These are phyloP conservation scores for Aegilops speltoides DNA, from an alignment of 176 grass and related monocot genomes.

Conservation along the genomic window DNA sequence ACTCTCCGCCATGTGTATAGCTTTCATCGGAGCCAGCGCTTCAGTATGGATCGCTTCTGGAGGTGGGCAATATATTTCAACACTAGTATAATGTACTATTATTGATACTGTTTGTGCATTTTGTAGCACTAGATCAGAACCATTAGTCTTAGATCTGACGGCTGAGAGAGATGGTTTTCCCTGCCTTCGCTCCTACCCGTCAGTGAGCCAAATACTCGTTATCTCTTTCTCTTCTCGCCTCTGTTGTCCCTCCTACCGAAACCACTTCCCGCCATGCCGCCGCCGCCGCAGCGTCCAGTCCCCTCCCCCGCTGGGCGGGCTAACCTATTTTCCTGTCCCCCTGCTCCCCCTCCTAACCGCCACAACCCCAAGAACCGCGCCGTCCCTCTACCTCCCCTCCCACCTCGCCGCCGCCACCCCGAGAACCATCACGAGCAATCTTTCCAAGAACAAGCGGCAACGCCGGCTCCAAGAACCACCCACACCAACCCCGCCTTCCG, in stretches of 20 bases:
- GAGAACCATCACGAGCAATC: conserved; percentile 5
- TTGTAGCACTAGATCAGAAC: too few relatives aligned
- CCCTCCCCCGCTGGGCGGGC: conserved; percentile 6
- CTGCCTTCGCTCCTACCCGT: too few relatives aligned
- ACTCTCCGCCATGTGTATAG: too few relatives aligned
- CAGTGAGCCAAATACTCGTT: too few relatives aligned
- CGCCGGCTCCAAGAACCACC: not conserved
- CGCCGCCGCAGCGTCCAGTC: conserved; percentile 24
- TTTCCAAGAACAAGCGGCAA: not conserved
- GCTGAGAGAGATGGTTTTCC: too few relatives aligned
- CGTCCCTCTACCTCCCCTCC: conserved; percentile 24
- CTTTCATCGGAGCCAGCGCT: too few relatives aligned
- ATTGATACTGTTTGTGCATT: too few relatives aligned
- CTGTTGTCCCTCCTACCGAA: not conserved
- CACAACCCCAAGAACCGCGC: conserved; percentile 32
- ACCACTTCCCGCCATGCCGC: conserved; percentile 45
- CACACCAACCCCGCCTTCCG: conserved; percentile 45
- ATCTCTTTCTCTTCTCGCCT: not conserved
- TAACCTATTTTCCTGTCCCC: conserved; percentile 54
- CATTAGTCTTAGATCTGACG: too few relatives aligned
- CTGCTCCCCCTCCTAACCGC: conserved; percentile 44
- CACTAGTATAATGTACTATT: too few relatives aligned
- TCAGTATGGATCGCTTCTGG: too few relatives aligned
- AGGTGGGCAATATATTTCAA: too few relatives aligned
- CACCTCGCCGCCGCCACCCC: conserved; percentile 14